These are phyloP conservation scores for Penicillium mononematosum DNA, from an alignment of 495 filamentous ascomycete species.

Conservation along the genomic window DNA sequence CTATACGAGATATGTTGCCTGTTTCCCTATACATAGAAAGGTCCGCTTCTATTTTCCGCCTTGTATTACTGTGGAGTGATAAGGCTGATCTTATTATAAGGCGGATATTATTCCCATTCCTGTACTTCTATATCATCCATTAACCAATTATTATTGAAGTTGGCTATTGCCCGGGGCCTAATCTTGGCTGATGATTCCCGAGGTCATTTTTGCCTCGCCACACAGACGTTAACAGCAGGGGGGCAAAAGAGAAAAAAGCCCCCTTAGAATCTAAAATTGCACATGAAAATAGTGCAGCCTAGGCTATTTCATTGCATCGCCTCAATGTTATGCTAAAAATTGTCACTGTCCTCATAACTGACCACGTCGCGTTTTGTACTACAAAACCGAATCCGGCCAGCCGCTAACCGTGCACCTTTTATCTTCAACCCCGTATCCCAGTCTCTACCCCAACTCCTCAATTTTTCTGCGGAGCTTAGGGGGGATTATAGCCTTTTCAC, in stretches of 20 bases:
- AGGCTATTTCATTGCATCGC: conserved; percentile 8
- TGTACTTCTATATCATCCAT: too few species aligned
- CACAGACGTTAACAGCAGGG: neutral
- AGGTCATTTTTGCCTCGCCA: conserved; percentile 17
- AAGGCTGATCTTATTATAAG: too few species aligned
- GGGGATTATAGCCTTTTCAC: neutral
- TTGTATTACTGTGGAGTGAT: too few species aligned
- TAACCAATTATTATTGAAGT: too few species aligned
- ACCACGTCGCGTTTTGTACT: conserved; percentile 24
- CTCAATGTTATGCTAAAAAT: conserved; percentile 8
- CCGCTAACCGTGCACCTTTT: conserved; percentile 13
- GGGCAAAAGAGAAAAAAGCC: conserved; percentile 1
- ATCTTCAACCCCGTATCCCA: neutral
- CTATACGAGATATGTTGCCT: too few species aligned
- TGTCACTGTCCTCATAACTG: conserved; percentile 10
- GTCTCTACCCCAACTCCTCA: conserved; percentile 1
- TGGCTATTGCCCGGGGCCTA: too few species aligned
- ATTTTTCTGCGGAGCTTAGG: conserved; percentile 1
- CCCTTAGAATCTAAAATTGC: neutral
- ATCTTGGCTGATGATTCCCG: conserved; percentile 4
- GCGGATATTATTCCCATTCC: too few species aligned
- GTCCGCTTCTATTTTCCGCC: too few species aligned
- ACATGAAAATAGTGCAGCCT: conserved; percentile 24
- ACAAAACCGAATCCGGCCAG: conserved; percentile 15
- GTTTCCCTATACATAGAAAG: too few species aligned